Conservation (phyloP, 179 eudicot species). For the Silene coronaria region DNA sequence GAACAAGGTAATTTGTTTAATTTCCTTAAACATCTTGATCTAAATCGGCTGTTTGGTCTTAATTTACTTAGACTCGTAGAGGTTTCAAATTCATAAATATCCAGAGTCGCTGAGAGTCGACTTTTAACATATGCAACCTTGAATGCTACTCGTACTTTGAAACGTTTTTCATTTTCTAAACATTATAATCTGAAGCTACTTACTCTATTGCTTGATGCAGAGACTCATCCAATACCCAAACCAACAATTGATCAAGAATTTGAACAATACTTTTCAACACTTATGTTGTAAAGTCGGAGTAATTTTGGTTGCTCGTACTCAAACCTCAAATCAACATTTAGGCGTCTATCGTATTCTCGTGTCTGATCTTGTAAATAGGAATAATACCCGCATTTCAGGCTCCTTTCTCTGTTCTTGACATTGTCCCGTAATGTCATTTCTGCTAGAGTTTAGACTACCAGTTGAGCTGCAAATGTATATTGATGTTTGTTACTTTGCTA, state of each 20-base stretch:
- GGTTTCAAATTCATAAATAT: too few relatives aligned
- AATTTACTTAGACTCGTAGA: too few relatives aligned
- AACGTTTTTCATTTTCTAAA: neutral
- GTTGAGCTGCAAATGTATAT: neutral
- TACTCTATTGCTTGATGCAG: slow-evolving; percentile 22
- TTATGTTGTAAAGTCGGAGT: slow-evolving; percentile 31
- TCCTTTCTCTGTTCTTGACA: neutral
- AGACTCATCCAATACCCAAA: slow-evolving; percentile 17
- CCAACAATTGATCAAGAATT: slow-evolving; percentile 43
- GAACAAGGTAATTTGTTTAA: slow-evolving; percentile 21
- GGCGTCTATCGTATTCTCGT: neutral
- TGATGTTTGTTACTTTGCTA: neutral
- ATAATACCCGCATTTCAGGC: neutral
- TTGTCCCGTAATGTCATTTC: neutral
- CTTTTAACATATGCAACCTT: too few relatives aligned
- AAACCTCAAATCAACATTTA: neutral
- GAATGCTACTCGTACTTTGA: neutral
- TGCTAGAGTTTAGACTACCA: neutral
- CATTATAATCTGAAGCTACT: neutral
- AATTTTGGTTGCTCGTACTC: too few relatives aligned
- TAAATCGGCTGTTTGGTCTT: too few relatives aligned
- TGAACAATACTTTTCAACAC: slow-evolving; percentile 34
- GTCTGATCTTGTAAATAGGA: slow-evolving; percentile 1
- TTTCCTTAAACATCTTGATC: too few relatives aligned
- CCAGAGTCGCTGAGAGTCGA: too few relatives aligned